Percentiles rank a stretch among this genome's conserved stretches.
Evolutionary conservation across 441 rosid species (phyloP).

Genomic region (Populus tomentosa): DNA sequence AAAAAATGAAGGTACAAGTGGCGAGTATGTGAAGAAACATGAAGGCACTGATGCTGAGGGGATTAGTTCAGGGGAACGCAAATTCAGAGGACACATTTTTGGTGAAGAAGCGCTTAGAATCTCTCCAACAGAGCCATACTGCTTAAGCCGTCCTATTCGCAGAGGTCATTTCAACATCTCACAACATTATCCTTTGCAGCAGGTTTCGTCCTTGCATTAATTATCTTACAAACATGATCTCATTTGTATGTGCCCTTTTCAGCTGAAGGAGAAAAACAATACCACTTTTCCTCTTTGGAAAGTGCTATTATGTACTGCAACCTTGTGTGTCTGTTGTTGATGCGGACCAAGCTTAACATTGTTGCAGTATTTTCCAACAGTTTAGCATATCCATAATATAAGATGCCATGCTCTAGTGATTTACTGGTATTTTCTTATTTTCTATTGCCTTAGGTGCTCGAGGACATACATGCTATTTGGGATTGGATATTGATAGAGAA

Average conservation of each 20-base stretch:
- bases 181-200: constrained; percentile 77
- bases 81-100: constrained; percentile 80
- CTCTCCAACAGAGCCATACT: constrained; percentile 64
- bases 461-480: constrained; percentile 73
- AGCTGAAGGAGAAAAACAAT: background rate
- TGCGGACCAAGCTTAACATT: background rate
- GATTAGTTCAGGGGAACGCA: constrained; percentile 34
- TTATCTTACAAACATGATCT: background rate
- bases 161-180: constrained; percentile 77
- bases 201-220: constrained; percentile 39
- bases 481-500: constrained; percentile 73
- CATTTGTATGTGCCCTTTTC: background rate
- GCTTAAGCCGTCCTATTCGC: constrained; percentile 66
- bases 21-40: constrained; percentile 30
- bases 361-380: constrained; percentile 8
- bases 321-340: background rate
- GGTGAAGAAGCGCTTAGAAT: constrained; percentile 82
- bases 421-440: constrained; percentile 5
- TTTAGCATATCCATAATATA: constrained; percentile 26
- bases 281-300: background rate
- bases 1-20: constrained; percentile 34
- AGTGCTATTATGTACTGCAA: background rate
- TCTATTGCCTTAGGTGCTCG: constrained; percentile 52
- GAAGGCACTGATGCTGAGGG: constrained; percentile 37
- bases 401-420: background rate